Percentiles rank a stretch among this genome's conserved stretches.
Conservation (phyloP, 2,329 filamentous ascomycete genomes). For the Paracorniculantispora psalliotae region DNA sequence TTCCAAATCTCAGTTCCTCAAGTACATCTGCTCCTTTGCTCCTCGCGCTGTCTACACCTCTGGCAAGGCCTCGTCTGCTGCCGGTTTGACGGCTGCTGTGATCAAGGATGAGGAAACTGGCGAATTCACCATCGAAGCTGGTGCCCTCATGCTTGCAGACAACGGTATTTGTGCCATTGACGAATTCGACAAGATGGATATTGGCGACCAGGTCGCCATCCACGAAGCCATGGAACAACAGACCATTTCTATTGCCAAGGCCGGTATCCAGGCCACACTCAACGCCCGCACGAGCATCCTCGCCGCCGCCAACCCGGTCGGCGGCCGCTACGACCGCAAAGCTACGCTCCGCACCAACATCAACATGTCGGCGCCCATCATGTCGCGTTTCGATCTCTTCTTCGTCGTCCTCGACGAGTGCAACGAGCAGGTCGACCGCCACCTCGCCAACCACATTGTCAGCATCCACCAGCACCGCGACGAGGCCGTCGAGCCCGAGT, state of each 20-base stretch:
- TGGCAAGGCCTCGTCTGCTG: slow-evolving; percentile 93
- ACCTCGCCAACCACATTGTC: slow-evolving; percentile 92
- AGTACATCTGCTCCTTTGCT: slow-evolving; percentile 96
- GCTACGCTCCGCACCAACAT: slow-evolving; percentile 89
- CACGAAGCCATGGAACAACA: slow-evolving; percentile 99
- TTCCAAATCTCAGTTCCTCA: slow-evolving; percentile 95
- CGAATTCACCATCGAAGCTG: slow-evolving; percentile 97
- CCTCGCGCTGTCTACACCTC: slow-evolving; percentile 96
- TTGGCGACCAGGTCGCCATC: slow-evolving; percentile 93
- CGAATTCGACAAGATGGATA: slow-evolving; percentile 99
- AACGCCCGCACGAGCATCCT: slow-evolving; percentile 95
- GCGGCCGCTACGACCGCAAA: slow-evolving; percentile 96
- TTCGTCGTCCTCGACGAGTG: slow-evolving; percentile 97
- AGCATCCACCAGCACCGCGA: slow-evolving; percentile 89
- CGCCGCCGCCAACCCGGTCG: slow-evolving; percentile 92
- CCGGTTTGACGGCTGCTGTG: slow-evolving; percentile 93
- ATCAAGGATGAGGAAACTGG: slow-evolving; percentile 98
- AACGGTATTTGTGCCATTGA: slow-evolving; percentile 98
- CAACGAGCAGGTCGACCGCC: slow-evolving; percentile 84
- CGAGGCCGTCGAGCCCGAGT: slow-evolving; percentile 85
- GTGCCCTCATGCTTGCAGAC: slow-evolving; percentile 93
- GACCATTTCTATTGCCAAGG: slow-evolving; percentile 97
- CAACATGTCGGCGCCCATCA: slow-evolving; percentile 98
- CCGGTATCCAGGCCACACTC: slow-evolving; percentile 93
- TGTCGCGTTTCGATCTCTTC: slow-evolving; percentile 98